Conservation (phyloP, 768 basidiomycete species). For the Mycena vitilis region DNA sequence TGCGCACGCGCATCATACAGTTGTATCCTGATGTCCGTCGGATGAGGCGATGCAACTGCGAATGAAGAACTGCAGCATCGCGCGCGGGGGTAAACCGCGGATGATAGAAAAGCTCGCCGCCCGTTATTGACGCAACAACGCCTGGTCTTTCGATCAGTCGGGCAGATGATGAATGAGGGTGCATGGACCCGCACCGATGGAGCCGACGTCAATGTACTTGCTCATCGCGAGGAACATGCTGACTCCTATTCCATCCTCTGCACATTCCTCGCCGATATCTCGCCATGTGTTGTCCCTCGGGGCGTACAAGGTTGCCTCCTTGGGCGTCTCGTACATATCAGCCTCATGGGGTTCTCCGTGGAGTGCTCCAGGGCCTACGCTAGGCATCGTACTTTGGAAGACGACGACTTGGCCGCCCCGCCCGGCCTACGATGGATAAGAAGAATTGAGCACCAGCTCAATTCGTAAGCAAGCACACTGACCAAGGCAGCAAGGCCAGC, state of each 20-base stretch:
- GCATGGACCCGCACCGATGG: slow-evolving; percentile 68
- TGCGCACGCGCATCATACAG: slow-evolving; percentile 83
- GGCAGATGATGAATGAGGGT: slow-evolving; percentile 1
- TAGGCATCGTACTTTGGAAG: slow-evolving; percentile 79
- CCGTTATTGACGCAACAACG: slow-evolving; percentile 75
- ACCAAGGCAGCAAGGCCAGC: slow-evolving; percentile 80
- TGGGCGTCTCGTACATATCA: slow-evolving; percentile 82
- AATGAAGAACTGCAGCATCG: slow-evolving; percentile 73
- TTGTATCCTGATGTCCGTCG: slow-evolving; percentile 82
- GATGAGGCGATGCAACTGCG: slow-evolving; percentile 80
- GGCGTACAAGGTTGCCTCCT: slow-evolving; percentile 83
- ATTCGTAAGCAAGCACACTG: slow-evolving; percentile 41
- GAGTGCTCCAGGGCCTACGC: slow-evolving; percentile 79
- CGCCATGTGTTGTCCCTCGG: slow-evolving; percentile 87
- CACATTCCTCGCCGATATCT: slow-evolving; percentile 88
- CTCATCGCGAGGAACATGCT: slow-evolving; percentile 88
- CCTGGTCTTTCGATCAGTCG: slow-evolving; percentile 51
- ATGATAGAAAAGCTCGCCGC: slow-evolving; percentile 93
- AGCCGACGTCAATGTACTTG: slow-evolving; percentile 87
- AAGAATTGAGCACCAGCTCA: slow-evolving; percentile 17
- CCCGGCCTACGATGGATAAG: slow-evolving; percentile 56
- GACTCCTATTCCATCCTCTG: slow-evolving; percentile 90
- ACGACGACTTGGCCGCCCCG: slow-evolving; percentile 82
- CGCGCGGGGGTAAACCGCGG: slow-evolving; percentile 84
- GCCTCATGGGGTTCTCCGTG: slow-evolving; percentile 67